Conservation (phyloP, 768 basidiomycete species). For the Amanita exitialis region DNA sequence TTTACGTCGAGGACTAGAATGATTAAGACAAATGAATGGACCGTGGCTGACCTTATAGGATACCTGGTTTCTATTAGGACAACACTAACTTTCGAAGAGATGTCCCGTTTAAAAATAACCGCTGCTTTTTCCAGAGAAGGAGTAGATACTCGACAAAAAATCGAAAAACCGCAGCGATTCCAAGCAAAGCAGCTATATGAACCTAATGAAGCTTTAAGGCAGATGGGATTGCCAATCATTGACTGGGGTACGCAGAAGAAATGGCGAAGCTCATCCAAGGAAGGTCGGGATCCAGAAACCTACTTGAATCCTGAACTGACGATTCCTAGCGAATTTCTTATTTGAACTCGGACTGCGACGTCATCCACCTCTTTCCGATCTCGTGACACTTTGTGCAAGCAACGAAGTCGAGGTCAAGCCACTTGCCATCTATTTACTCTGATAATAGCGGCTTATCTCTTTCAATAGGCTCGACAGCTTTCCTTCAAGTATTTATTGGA, state of each 20-base stretch:
- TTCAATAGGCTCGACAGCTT: constrained; percentile 29
- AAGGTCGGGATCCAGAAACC: constrained; percentile 43
- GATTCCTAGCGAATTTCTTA: constrained; percentile 61
- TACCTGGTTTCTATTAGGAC: constrained; percentile 81
- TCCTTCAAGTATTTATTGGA: constrained; percentile 82
- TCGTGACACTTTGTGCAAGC: constrained; percentile 63
- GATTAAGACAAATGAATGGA: constrained; percentile 89
- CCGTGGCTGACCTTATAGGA: constrained; percentile 70
- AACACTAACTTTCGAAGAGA: constrained; percentile 33
- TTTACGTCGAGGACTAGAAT: constrained; percentile 36
- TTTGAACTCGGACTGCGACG: constrained; percentile 61
- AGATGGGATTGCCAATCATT: constrained; percentile 69
- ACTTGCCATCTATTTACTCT: not conserved
- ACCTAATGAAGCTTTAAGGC: constrained; percentile 61
- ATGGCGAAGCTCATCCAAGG: constrained; percentile 78
- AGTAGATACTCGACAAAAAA: constrained; percentile 4
- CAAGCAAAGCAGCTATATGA: constrained; percentile 79
- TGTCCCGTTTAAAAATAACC: constrained; percentile 50
- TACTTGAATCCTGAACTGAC: constrained; percentile 1
- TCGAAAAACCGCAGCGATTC: constrained; percentile 34
- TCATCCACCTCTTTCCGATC: constrained; percentile 52
- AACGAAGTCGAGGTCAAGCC: constrained; percentile 27
- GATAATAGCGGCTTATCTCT: not conserved
- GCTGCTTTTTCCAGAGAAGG: constrained; percentile 66
- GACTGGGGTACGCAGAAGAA: constrained; percentile 77